A percentile compares a stretch with the other conserved stretches of the same genome.
Conservation (phyloP, 75 land plant species). For the Sequoiadendron giganteum region DNA sequence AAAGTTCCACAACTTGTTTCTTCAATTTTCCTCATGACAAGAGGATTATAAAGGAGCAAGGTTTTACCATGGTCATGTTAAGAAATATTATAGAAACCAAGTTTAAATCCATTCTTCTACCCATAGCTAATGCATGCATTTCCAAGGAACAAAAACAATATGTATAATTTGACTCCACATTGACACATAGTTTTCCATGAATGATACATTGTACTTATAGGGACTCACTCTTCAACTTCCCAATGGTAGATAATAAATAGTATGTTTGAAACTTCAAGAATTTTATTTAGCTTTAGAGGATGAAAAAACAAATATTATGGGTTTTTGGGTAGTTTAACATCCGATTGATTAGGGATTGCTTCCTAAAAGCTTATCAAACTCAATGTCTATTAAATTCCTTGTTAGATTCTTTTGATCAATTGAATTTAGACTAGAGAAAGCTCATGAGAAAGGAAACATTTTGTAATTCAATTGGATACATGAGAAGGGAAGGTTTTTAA, state of each 20-base stretch:
- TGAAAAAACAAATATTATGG: too few relatives aligned
- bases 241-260: conserved; percentile 79
- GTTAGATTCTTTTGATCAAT: too few relatives aligned
- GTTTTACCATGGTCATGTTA: conserved; percentile 93
- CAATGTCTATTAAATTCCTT: too few relatives aligned
- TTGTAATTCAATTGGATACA: too few relatives aligned
- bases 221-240: conserved; percentile 84
- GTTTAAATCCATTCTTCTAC: conserved; percentile 86
- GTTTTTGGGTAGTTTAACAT: too few relatives aligned
- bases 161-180: conserved; percentile 88
- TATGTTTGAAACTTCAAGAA: conserved; percentile 49
- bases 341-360: too few relatives aligned
- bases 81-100: conserved; percentile 93
- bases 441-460: too few relatives aligned
- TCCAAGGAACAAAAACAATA: conserved; percentile 54
- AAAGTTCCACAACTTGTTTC: conserved; percentile 94
- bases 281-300: too few relatives aligned
- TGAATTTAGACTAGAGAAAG: too few relatives aligned
- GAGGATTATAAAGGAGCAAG: conserved; percentile 82
- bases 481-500: too few relatives aligned
- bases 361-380: too few relatives aligned
- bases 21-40: conserved; percentile 99
- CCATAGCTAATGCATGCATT: conserved; percentile 76
- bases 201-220: conserved; percentile 97
- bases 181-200: conserved; percentile 95